phyloP scores from a whole-genome alignment of 768 basidiomycete species.

The Auricularia sp. region DNA sequence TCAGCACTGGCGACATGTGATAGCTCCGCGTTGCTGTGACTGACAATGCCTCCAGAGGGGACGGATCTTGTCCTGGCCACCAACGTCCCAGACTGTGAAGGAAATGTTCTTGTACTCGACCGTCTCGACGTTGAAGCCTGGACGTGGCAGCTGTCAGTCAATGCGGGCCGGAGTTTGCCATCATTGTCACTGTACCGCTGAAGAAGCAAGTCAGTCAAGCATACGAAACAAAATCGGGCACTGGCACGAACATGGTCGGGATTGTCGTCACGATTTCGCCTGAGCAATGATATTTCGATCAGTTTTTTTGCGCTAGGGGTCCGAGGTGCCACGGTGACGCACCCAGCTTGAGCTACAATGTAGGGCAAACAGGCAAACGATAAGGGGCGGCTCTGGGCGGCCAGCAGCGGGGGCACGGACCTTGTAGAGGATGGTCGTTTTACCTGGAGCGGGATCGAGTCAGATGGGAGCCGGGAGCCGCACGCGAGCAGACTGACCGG shows the following conservation, averaged over 20 bases:
- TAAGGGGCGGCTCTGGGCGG: neutral
- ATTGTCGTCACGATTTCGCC: slow-evolving; percentile 99
- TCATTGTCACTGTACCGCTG: slow-evolving; percentile 6
- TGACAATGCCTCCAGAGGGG: slow-evolving; percentile 99
- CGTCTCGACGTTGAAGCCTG: slow-evolving; percentile 99
- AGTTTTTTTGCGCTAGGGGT: neutral
- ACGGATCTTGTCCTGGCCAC: slow-evolving; percentile 99
- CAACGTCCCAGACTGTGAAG: slow-evolving; percentile 99
- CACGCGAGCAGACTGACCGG: slow-evolving; percentile 92
- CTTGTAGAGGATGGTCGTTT: slow-evolving; percentile 83
- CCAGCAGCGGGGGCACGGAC: neutral
- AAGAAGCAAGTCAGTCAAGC: slow-evolving; percentile 3
- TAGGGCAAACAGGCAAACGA: neutral
- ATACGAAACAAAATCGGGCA: neutral
- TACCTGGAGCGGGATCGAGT: slow-evolving; percentile 22
- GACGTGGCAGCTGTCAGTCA: neutral
- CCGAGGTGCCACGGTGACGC: neutral
- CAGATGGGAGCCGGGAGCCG: slow-evolving; percentile 17
- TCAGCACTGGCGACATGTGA: slow-evolving; percentile 6
- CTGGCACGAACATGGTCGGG: slow-evolving; percentile 81
- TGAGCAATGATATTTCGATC: slow-evolving; percentile 54
- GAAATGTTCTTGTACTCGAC: slow-evolving; percentile 99
- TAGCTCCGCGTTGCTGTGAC: slow-evolving; percentile 24
- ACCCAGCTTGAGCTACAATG: neutral
- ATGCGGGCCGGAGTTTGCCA: neutral